phyloP scores from a whole-genome alignment of 768 basidiomycete genomes.

The Auriculariales sp. region DNA sequence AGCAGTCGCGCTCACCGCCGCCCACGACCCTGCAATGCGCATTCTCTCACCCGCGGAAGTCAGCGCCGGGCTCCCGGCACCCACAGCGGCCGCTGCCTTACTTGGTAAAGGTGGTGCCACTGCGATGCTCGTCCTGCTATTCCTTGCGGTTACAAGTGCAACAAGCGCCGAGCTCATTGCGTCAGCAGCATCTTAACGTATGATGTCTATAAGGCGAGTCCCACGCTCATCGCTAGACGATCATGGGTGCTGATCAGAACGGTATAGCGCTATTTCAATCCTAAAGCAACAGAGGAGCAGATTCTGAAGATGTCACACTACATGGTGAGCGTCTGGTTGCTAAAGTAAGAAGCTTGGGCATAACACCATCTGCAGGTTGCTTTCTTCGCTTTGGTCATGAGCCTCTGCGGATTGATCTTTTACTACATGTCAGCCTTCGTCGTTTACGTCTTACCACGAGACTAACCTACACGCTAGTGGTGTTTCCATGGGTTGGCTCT shows the following conservation, averaged over 20 bases:
- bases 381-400: constrained; percentile 64
- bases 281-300: constrained; percentile 58
- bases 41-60: constrained; percentile 46
- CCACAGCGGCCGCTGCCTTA: constrained; percentile 71
- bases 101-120: constrained; percentile 70
- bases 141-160: constrained; percentile 76
- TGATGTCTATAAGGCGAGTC: constrained; percentile 61
- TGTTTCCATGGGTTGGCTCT: constrained; percentile 88
- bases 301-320: constrained; percentile 54
- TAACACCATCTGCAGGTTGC: constrained; percentile 29
- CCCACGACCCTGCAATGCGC: constrained; percentile 23
- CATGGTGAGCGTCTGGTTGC: constrained; percentile 28
- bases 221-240: not conserved
- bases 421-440: too few relatives aligned
- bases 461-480: too few relatives aligned
- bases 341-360: not conserved
- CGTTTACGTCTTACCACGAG: too few relatives aligned
- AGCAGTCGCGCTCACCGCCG: constrained; percentile 60
- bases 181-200: constrained; percentile 75
- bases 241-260: not conserved
- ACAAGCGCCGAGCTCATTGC: constrained; percentile 87
- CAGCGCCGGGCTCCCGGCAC: constrained; percentile 76
- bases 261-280: constrained; percentile 61
- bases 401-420: constrained; percentile 72
- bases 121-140: constrained; percentile 65